Evolutionary conservation across 2,329 filamentous ascomycete genomes (phyloP).

Genomic region (Phyllosticta citribraziliensis): DNA sequence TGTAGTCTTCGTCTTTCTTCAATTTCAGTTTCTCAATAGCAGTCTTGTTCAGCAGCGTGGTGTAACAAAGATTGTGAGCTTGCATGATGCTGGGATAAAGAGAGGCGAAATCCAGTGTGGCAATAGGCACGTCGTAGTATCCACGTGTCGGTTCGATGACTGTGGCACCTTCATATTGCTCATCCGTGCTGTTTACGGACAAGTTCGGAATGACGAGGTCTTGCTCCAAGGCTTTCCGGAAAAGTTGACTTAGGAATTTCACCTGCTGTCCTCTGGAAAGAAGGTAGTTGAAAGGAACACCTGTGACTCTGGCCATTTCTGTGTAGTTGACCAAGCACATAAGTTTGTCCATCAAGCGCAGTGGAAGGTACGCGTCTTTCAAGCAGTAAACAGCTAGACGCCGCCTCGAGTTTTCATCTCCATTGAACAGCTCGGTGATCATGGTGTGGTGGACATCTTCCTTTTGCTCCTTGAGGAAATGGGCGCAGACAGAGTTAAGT

Average conservation of each 20-base stretch:
- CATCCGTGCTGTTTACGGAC: conserved; percentile 57
- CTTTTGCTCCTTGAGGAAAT: conserved; percentile 94
- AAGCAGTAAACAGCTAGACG: conserved; percentile 91
- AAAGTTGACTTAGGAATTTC: conserved; percentile 95
- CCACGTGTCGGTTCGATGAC: conserved; percentile 92
- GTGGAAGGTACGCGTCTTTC: conserved; percentile 93
- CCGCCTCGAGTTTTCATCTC: conserved; percentile 82
- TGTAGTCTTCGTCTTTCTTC: conserved; percentile 88
- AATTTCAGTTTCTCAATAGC: conserved; percentile 67
- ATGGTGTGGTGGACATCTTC: conserved; percentile 98
- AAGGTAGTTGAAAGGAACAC: conserved; percentile 92
- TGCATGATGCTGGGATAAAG: conserved; percentile 98
- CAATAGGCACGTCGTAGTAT: conserved; percentile 91
- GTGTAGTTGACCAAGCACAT: conserved; percentile 99
- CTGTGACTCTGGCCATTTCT: conserved; percentile 98
- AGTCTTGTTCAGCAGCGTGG: conserved; percentile 73
- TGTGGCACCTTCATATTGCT: conserved; percentile 95
- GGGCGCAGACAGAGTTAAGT: conserved; percentile 86
- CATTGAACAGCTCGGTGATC: conserved; percentile 97
- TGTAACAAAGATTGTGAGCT: conserved; percentile 97
- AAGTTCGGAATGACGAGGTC: conserved; percentile 90
- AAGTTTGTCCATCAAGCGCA: conserved; percentile 90
- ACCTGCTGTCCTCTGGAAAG: conserved; percentile 90
- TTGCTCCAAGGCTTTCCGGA: conserved; percentile 87
- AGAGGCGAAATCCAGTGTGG: conserved; percentile 96